These are phyloP conservation scores for Exobasidium cylindrosporum DNA, from an alignment of 1,284 basidiomycete genomes.

Conservation along the genomic window DNA sequence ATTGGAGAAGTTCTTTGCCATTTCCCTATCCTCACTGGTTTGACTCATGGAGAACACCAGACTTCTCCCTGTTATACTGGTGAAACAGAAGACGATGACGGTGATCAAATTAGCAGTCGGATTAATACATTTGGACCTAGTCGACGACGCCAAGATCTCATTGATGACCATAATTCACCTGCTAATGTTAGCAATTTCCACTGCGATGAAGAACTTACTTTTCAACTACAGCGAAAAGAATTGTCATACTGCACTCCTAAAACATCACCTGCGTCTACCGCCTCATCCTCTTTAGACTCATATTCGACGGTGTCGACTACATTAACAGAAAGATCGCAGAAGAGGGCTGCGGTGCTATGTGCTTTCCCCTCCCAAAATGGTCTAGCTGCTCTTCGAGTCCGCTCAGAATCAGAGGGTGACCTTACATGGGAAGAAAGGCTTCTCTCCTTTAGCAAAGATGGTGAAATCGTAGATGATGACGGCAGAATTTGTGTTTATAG, in stretches of 20 bases:
- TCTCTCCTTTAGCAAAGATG: not conserved
- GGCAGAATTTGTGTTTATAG: not conserved
- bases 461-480: not conserved
- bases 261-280: not conserved
- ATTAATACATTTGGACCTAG: not conserved
- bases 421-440: not conserved
- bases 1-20: slow-evolving; percentile 7
- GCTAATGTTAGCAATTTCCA: not conserved
- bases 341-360: not conserved
- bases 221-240: not conserved
- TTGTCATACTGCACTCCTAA: not conserved
- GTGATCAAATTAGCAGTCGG: not conserved
- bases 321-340: not conserved
- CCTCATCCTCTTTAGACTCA: not conserved
- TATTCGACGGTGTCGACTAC: not conserved
- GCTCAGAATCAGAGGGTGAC: not conserved
- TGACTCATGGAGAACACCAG: not conserved
- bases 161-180: not conserved
- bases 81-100: not conserved
- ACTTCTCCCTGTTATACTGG: not conserved
- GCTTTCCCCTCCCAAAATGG: not conserved
- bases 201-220: not conserved
- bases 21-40: not conserved
- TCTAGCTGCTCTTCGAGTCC: not conserved
- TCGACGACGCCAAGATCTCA: not conserved